phyloP scores from a whole-genome alignment of 768 basidiomycete species.

The Russula lepida region DNA sequence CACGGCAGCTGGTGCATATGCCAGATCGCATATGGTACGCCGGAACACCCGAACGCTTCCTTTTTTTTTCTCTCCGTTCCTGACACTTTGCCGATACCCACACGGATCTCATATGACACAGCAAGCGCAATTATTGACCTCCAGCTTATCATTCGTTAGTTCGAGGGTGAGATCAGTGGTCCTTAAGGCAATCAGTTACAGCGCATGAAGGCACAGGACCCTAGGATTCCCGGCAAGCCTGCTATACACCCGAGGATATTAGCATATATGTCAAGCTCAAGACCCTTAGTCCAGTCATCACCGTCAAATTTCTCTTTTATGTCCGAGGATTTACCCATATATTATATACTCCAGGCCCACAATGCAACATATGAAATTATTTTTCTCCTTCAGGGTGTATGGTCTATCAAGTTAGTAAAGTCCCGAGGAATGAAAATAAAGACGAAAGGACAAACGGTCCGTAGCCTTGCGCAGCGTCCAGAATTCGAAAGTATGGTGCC shows the following conservation, averaged over 20 bases:
- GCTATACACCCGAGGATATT: not conserved
- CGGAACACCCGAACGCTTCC: not conserved
- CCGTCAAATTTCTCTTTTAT: too few species aligned
- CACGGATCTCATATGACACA: not conserved
- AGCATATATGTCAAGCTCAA: not conserved
- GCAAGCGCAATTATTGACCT: not conserved
- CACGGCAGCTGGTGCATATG: not conserved
- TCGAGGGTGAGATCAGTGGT: not conserved
- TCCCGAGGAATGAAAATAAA: not conserved
- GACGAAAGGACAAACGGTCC: too few species aligned
- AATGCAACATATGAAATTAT: too few species aligned
- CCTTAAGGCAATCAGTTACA: not conserved
- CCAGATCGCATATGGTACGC: not conserved
- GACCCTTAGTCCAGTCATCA: not conserved
- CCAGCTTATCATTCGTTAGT: not conserved
- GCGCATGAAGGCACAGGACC: too few species aligned
- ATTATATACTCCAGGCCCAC: too few species aligned
- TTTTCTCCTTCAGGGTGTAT: too few species aligned
- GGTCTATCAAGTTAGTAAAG: not conserved
- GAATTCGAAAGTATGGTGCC: not conserved
- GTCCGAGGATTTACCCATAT: too few species aligned
- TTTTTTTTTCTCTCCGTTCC: not conserved
- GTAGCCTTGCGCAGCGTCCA: not conserved
- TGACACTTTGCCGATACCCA: not conserved
- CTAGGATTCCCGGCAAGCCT: not conserved